Evolutionary conservation across 768 basidiomycete species (phyloP).

Genomic region (Collybiopsis confluens): DNA sequence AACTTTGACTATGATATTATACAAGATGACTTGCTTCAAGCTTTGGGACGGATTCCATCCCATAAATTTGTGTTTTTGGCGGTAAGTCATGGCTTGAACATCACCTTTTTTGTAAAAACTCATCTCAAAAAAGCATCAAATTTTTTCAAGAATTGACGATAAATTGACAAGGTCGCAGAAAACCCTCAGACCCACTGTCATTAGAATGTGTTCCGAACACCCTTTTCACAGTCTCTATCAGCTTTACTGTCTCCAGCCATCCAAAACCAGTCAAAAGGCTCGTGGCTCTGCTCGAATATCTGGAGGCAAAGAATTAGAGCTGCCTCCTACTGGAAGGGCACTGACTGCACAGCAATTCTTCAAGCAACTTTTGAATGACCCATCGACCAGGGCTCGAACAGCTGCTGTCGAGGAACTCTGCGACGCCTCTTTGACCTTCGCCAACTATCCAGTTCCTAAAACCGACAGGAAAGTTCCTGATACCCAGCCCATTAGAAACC

Average conservation of each 20-base stretch:
- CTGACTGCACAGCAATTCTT: constrained; percentile 65
- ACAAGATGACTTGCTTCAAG: constrained; percentile 36
- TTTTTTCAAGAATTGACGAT: constrained; percentile 78
- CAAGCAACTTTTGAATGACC: constrained; percentile 42
- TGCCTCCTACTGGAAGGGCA: constrained; percentile 31
- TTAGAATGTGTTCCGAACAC: constrained; percentile 83
- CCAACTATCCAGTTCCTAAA: constrained; percentile 45
- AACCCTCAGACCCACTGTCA: constrained; percentile 57
- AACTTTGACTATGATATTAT: constrained; percentile 64
- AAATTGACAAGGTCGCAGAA: constrained; percentile 15
- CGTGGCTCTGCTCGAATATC: constrained; percentile 44
- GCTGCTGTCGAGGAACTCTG: constrained; percentile 57
- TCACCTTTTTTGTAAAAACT: not conserved
- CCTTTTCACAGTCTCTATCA: constrained; percentile 94
- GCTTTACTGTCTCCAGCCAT: constrained; percentile 66
- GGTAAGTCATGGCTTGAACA: constrained; percentile 22
- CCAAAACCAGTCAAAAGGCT: constrained; percentile 13
- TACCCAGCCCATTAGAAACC: constrained; percentile 36
- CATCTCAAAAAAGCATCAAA: constrained; percentile 57
- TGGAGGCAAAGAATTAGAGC: constrained; percentile 14
- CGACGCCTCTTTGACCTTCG: constrained; percentile 69
- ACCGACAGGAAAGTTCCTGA: constrained; percentile 38
- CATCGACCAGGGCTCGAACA: constrained; percentile 33
- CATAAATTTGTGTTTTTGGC: constrained; percentile 88
- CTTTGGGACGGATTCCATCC: constrained; percentile 66